These are phyloP conservation scores for Populus tomentosa DNA, from an alignment of 441 rosid species.

Conservation along the genomic window DNA sequence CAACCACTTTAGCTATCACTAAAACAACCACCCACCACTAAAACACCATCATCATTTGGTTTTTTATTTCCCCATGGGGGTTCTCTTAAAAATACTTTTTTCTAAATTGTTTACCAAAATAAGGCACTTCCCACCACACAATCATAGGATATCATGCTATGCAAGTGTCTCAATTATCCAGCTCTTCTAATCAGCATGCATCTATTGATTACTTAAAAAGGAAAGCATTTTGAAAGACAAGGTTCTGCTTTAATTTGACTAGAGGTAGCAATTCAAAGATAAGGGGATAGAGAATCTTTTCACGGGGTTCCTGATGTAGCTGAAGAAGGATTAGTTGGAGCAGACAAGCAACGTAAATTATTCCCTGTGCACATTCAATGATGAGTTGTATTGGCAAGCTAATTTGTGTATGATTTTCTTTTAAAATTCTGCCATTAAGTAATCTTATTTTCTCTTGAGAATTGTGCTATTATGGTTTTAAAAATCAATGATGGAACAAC, in stretches of 20 bases:
- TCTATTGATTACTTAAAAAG: neutral
- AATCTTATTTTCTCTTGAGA: neutral
- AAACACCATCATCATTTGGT: neutral
- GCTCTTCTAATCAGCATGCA: neutral
- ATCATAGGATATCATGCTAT: neutral
- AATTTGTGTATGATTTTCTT: neutral
- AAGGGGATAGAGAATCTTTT: neutral
- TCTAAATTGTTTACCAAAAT: neutral
- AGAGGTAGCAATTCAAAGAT: neutral
- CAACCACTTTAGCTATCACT: too few relatives aligned
- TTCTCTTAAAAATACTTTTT: too few relatives aligned
- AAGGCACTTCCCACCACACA: neutral
- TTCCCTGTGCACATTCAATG: neutral
- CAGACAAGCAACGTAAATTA: neutral
- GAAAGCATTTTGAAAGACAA: neutral
- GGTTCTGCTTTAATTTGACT: neutral
- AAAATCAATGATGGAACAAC: neutral
- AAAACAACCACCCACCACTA: neutral
- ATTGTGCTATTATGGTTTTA: neutral
- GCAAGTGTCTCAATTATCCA: neutral
- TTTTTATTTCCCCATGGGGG: neutral
- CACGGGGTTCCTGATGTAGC: neutral
- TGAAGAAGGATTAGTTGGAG: neutral
- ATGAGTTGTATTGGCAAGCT: neutral
- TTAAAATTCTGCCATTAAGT: neutral